Conservation (phyloP, 106 monocot species). For the Chionographis japonica region DNA sequence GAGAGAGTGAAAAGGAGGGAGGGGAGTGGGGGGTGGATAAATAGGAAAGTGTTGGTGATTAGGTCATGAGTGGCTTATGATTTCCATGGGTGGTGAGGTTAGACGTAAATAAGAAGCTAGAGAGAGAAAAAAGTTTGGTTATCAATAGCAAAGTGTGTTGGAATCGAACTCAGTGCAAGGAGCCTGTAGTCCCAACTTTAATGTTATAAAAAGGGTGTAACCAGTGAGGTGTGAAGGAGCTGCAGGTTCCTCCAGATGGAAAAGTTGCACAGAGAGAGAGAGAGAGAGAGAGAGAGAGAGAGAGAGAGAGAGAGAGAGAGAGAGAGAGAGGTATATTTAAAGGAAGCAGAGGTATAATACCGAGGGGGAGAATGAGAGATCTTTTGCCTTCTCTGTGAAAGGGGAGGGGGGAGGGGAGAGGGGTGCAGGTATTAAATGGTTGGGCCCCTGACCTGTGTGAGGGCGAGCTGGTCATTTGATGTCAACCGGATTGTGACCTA, state of each 20-base stretch:
- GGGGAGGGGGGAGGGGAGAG: slow-evolving; percentile 1
- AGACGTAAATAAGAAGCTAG: neutral
- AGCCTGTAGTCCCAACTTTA: too few species aligned
- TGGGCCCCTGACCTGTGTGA: neutral
- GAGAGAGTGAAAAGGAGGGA: neutral
- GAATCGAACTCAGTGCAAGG: too few species aligned
- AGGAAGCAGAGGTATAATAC: slow-evolving; percentile 14
- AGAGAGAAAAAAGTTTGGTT: too few species aligned
- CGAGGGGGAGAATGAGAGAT: slow-evolving; percentile 13
- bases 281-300: slow-evolving; percentile 1
- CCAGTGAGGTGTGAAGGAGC: too few species aligned
- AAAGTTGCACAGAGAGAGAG: neutral
- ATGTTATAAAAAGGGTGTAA: too few species aligned
- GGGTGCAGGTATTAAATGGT: slow-evolving; percentile 13
- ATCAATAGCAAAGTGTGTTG: too few species aligned
- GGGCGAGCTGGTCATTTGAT: neutral
- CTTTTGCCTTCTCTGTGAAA: slow-evolving; percentile 14
- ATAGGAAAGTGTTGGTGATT: slow-evolving; percentile 38
- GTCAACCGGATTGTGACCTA: too few species aligned
- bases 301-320: neutral
- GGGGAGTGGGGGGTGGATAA: slow-evolving; percentile 1
- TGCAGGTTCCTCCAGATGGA: neutral
- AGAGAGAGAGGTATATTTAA: slow-evolving; percentile 6
- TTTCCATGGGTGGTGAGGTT: slow-evolving; percentile 11
- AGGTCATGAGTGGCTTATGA: slow-evolving; percentile 47